Evolutionary conservation across 331 rosid species (phyloP), one percentile per base, ranked within the genome.

Genomic region (Quercus tomentella): DNA sequence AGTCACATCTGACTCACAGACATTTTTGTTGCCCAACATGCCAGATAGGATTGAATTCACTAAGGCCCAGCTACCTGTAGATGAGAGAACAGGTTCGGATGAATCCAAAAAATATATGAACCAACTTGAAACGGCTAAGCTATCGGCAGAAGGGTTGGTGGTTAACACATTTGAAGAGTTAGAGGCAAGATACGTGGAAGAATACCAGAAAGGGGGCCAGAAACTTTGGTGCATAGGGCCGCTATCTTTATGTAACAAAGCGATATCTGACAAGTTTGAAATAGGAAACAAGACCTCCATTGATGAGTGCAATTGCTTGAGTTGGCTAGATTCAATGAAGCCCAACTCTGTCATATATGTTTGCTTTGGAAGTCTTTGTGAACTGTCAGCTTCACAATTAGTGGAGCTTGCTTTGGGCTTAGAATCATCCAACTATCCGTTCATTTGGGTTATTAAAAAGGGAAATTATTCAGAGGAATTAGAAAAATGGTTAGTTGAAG

Each of bases 401-500:
- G 70, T 65, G 56, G 87, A 84, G 74, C 84, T 84, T 80, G 87
- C 82, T 15, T 72, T 80, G 75, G 87, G 74, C 25, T 73, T 84
- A 31, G 84, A 80, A 35, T 82, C 79, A 72, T 84, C 82, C 5
- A n/a, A 72, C 26, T 26, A 70, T 52, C 84, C 84, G 7, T 84
- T 84, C 30, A 51, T 84, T 58, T 84, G 82, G 87, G 82, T 80
- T 9, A 73, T 76, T 4, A 84, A 70, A 7, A 23, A 16, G 28
- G 81, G 80, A 70, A 71, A 56, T 11, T 51, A 61, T 3, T 61
- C 43, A 7, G 73, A 79, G 62, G 89, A 60, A 43, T 17, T 85
- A 61, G 82, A 77, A 33, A 89, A 67, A 3, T 84, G 86, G 90
- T 14, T 86, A 1, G 17, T 26, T n/a, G 73, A 76, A 20, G 70